phyloP scores from a whole-genome alignment of 2,329 filamentous ascomycete genomes.

The Cytospora mali region DNA sequence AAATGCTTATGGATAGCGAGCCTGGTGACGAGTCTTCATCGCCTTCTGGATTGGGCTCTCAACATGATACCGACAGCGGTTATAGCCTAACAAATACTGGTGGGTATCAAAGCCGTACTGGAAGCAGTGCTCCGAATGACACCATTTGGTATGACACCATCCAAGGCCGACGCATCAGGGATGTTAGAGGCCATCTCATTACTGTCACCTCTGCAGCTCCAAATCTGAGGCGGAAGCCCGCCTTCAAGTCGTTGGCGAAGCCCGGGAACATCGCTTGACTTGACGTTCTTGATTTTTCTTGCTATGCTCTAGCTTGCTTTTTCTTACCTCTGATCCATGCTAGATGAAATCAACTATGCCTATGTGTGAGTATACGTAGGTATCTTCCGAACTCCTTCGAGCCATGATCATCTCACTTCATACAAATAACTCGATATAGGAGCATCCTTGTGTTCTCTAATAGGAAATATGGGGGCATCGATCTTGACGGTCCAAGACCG shows the following conservation, averaged over 20 bases:
- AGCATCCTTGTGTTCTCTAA: too few species aligned
- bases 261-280: background rate
- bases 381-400: too few species aligned
- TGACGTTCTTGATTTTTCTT: background rate
- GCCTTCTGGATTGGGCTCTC: background rate
- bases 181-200: background rate
- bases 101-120: background rate
- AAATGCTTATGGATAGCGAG: background rate
- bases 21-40: background rate
- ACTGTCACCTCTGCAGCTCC: background rate
- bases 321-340: too few species aligned
- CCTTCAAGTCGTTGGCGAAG: background rate
- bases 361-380: too few species aligned
- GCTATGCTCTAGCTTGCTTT: background rate
- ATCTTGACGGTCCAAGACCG: too few species aligned
- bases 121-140: background rate
- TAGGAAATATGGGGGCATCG: too few species aligned
- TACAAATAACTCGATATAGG: too few species aligned
- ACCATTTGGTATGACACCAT: background rate
- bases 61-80: background rate
- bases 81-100: background rate
- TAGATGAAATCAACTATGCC: too few species aligned
- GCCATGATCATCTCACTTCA: too few species aligned
- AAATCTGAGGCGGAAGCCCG: background rate
- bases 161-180: background rate